phyloP scores from a whole-genome alignment of 2,329 filamentous ascomycete species.

The Phymatotrichopsis omnivora region DNA sequence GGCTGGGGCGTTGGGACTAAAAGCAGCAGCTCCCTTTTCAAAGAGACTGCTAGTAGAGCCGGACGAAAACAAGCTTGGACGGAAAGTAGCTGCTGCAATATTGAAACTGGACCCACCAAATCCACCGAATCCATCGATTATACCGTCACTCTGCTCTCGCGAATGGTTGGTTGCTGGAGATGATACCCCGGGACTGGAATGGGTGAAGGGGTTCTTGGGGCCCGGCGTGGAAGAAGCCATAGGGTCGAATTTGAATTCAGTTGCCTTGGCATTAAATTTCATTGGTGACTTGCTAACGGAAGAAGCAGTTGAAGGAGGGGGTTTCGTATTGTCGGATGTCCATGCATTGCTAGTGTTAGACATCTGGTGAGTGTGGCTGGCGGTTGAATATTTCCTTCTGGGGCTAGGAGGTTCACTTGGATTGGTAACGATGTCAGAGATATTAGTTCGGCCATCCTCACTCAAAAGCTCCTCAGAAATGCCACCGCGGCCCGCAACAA shows the following conservation, averaged over 20 bases:
- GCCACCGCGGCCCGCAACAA: conserved; percentile 23
- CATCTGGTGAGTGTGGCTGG: conserved; percentile 42
- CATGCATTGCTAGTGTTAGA: conserved; percentile 54
- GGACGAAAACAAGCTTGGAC: conserved; percentile 58
- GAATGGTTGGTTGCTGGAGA: conserved; percentile 36
- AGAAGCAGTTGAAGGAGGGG: conserved; percentile 38
- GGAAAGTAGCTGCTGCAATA: conserved; percentile 59
- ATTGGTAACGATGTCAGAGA: conserved; percentile 32
- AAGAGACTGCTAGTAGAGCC: conserved; percentile 42
- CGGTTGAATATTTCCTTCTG: conserved; percentile 22
- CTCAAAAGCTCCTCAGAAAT: conserved; percentile 33
- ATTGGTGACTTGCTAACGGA: conserved; percentile 43
- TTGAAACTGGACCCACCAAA: conserved; percentile 49
- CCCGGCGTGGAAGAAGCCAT: conserved; percentile 36
- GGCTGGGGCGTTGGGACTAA: conserved; percentile 64
- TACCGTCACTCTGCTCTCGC: conserved; percentile 31
- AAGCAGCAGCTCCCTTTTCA: conserved; percentile 33
- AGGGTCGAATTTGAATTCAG: conserved; percentile 74
- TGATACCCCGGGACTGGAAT: conserved; percentile 43
- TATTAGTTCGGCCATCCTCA: conserved; percentile 37
- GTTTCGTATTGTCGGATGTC: conserved; percentile 49
- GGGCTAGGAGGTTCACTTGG: conserved; percentile 31
- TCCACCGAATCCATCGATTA: conserved; percentile 18
- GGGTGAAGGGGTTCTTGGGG: conserved; percentile 27
- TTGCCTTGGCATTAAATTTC: conserved; percentile 78